These are phyloP conservation scores for Pseudocercospora fijiensis DNA, from an alignment of 2,329 filamentous ascomycete species.

Conservation along the genomic window DNA sequence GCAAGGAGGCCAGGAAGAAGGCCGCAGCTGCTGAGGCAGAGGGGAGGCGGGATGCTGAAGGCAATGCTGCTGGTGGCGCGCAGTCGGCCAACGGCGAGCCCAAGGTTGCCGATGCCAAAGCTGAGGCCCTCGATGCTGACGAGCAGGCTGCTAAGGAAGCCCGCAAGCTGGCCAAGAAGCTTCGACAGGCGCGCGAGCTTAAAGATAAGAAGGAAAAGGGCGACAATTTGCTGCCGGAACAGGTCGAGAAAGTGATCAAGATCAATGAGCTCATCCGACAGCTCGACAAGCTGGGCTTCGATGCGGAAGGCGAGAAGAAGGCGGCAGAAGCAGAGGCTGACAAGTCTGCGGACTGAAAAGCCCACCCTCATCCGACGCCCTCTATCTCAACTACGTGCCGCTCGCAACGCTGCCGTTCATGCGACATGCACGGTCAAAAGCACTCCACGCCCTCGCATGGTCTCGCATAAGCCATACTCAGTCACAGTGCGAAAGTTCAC, in stretches of 20 bases:
- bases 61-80: constrained; percentile 33
- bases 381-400: neutral
- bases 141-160: constrained; percentile 89
- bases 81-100: constrained; percentile 43
- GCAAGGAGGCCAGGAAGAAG: constrained; percentile 65
- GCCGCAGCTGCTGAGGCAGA: constrained; percentile 54
- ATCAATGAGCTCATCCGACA: constrained; percentile 92
- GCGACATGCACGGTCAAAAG: constrained; percentile 29
- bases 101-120: constrained; percentile 31
- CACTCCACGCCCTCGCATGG: constrained; percentile 32
- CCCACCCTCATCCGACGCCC: neutral
- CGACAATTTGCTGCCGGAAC: constrained; percentile 80
- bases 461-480: constrained; percentile 48
- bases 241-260: constrained; percentile 96
- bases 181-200: constrained; percentile 88
- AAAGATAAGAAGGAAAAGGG: constrained; percentile 89
- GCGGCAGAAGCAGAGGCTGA: constrained; percentile 6
- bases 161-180: constrained; percentile 86
- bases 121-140: constrained; percentile 62
- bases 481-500: constrained; percentile 46
- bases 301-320: constrained; percentile 67
- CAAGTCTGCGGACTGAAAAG: constrained; percentile 4
- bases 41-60: constrained; percentile 72
- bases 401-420: constrained; percentile 13
- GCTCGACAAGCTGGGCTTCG: constrained; percentile 79